These are phyloP conservation scores for Amanita pallidorosea DNA, from an alignment of 768 basidiomycete genomes.

Conservation along the genomic window DNA sequence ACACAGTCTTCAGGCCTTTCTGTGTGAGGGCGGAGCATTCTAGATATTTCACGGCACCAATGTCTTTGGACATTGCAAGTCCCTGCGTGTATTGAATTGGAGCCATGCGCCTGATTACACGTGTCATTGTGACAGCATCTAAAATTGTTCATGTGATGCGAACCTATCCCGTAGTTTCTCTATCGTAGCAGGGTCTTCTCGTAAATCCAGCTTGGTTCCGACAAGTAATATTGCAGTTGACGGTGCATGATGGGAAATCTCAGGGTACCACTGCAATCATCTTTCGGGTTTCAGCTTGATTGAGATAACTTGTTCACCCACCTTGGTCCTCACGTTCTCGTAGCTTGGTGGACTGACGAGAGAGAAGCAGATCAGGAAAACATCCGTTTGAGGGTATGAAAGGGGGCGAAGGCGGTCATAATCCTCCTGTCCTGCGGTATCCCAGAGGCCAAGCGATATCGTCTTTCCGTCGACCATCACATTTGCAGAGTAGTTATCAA, in stretches of 20 bases:
- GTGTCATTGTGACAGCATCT: not conserved
- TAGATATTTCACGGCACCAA: conserved; percentile 91
- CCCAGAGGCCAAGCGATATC: conserved; percentile 96
- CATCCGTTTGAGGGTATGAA: conserved; percentile 98
- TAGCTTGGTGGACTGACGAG: conserved; percentile 96
- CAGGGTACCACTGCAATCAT: conserved; percentile 75
- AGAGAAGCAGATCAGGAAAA: conserved; percentile 98
- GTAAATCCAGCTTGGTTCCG: conserved; percentile 94
- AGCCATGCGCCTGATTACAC: conserved; percentile 64
- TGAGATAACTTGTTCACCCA: conserved; percentile 22
- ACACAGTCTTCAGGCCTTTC: conserved; percentile 97
- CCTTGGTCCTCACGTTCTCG: conserved; percentile 98
- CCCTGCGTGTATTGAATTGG: conserved; percentile 92
- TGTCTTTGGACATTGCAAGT: conserved; percentile 84
- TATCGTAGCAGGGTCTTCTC: conserved; percentile 88
- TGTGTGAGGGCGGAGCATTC: conserved; percentile 96
- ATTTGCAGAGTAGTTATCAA: conserved; percentile 98
- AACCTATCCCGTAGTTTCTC: conserved; percentile 90
- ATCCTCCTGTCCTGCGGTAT: conserved; percentile 99
- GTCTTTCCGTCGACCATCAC: conserved; percentile 99
- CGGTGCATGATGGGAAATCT: conserved; percentile 96
- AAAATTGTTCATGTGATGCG: conserved; percentile 5
- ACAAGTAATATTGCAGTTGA: conserved; percentile 89
- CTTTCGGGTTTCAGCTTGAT: conserved; percentile 6
- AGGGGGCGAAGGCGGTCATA: conserved; percentile 96